phyloP scores from a whole-genome alignment of 768 basidiomycete species.

The Mrakia frigida region DNA sequence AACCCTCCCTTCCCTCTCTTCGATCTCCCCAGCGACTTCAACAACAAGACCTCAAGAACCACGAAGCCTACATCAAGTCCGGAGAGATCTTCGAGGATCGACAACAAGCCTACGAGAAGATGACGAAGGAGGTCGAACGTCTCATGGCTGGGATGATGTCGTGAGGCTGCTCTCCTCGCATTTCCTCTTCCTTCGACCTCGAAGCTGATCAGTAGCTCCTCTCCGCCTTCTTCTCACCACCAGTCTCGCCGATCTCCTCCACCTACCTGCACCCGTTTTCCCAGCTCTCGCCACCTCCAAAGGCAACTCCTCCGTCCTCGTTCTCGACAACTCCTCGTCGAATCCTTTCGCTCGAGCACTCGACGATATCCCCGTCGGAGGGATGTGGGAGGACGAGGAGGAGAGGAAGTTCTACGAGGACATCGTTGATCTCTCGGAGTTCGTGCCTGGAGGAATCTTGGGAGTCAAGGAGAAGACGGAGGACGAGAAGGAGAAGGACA shows the following conservation, averaged over 20 bases:
- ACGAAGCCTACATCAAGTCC: conserved; percentile 98
- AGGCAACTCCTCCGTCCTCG: conserved; percentile 24
- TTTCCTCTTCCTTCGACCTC: conserved; percentile 9
- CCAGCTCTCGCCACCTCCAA: conserved; percentile 51
- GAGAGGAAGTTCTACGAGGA: conserved; percentile 91
- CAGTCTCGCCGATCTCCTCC: conserved; percentile 86
- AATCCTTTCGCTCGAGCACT: conserved; percentile 31
- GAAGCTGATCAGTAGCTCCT: conserved; percentile 1
- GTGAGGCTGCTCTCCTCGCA: conserved; percentile 15
- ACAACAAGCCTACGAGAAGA: conserved; percentile 97
- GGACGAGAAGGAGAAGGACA: conserved; percentile 39
- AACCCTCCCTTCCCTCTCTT: background rate
- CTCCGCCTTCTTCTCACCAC: background rate
- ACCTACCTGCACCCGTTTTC: conserved; percentile 71
- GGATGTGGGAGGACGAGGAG: conserved; percentile 98
- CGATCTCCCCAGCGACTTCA: conserved; percentile 65
- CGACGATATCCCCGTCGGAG: conserved; percentile 47
- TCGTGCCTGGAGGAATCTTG: conserved; percentile 80
- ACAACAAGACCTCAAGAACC: conserved; percentile 93
- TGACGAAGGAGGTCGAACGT: conserved; percentile 94
- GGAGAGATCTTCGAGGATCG: conserved; percentile 99
- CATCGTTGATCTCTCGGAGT: conserved; percentile 80
- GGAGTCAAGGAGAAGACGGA: conserved; percentile 54
- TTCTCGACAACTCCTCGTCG: conserved; percentile 29
- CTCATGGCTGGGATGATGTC: conserved; percentile 57